These are phyloP conservation scores for Ophiocordyceps robertsii DNA, from an alignment of 2,329 filamentous ascomycete genomes.

Conservation along the genomic window DNA sequence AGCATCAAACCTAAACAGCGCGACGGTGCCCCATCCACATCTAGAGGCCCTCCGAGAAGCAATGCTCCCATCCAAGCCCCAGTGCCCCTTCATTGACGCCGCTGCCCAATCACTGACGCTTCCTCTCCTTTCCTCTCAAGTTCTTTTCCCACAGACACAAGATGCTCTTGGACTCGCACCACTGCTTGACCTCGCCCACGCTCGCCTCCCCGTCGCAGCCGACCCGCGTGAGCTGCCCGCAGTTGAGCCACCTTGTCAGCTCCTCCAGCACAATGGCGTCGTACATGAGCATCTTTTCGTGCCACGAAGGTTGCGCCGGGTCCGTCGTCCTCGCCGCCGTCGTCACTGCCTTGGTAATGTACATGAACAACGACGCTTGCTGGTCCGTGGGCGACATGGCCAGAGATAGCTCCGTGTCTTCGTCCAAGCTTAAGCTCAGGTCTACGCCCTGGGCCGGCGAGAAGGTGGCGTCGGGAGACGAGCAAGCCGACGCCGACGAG, in stretches of 20 bases:
- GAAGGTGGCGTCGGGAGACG: conserved; percentile 24
- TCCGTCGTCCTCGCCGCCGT: conserved; percentile 35
- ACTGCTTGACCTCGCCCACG: conserved; percentile 59
- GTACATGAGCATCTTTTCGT: conserved; percentile 89
- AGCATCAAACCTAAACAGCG: too few relatives aligned
- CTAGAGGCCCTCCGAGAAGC: too few relatives aligned
- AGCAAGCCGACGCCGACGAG: conserved; percentile 17
- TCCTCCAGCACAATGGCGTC: conserved; percentile 86
- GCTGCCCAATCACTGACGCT: conserved; percentile 18
- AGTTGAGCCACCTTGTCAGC: conserved; percentile 70
- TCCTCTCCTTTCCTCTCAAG: conserved; percentile 36
- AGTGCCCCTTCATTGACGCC: neutral
- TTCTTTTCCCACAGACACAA: conserved; percentile 65
- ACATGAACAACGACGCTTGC: conserved; percentile 31
- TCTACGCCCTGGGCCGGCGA: conserved; percentile 29
- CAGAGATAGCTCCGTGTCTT: conserved; percentile 31
- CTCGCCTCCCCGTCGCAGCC: conserved; percentile 54
- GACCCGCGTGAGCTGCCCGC: conserved; percentile 46
- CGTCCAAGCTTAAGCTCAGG: conserved; percentile 27
- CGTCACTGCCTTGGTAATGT: conserved; percentile 42
- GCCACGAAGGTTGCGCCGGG: conserved; percentile 51
- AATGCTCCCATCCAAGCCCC: neutral
- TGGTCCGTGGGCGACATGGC: conserved; percentile 23
- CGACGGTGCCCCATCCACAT: too few relatives aligned
- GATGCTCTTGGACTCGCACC: conserved; percentile 80